Evolutionary conservation across 1,139 yeast species (phyloP), one percentile per base, ranked within the genome.

Genomic region (Geotrichum klebahnii): DNA sequence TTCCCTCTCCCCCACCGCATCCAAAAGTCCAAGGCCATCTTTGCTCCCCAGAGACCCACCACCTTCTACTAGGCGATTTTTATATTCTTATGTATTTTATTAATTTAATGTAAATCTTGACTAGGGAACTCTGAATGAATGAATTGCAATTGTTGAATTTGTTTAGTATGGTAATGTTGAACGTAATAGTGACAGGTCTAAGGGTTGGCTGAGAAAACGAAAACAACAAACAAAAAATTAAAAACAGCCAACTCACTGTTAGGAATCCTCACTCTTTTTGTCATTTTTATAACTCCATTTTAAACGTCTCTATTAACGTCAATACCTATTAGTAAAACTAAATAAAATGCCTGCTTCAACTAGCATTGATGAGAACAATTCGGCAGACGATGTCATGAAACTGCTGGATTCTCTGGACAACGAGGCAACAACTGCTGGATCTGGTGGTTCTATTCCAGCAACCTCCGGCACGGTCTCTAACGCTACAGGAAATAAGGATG

Each of bases 1-100:
- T 92, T 92, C 97, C 99, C 99, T 81, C 87, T 92, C 75, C 97
- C 98, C 71, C 98, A 94, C 95, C 90, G 98, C 81, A 83, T 90
- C 75, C 86, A 80, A 78, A 90, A 88, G 82, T 76, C 92, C 71
- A 78, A 81, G 80, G 80, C 84, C 76, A 76, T 89, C 75, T 92
- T 79, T 81, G 80, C 90, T 75, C 79, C 88, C 78, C 83, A 84
- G 79, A 84, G 95, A 78, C 97, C 97, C 76, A 74, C 96, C 71
- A 92, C 98, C 73, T 90, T 83, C 85, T 88, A 89, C 86, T 89
- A 87, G 74, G 62, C 58, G 52, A 48, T 36, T 48, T 46, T 39
- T 45, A 48, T 50, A 45, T 50, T 38, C 17, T 44, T n/a, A 31
- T 29, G 28, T 48, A 32, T 37, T 48, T 44, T 31, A 48, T 48